phyloP scores from a whole-genome alignment of 805 yeast genomes.

The Kodamaea kaohsiungensis region DNA sequence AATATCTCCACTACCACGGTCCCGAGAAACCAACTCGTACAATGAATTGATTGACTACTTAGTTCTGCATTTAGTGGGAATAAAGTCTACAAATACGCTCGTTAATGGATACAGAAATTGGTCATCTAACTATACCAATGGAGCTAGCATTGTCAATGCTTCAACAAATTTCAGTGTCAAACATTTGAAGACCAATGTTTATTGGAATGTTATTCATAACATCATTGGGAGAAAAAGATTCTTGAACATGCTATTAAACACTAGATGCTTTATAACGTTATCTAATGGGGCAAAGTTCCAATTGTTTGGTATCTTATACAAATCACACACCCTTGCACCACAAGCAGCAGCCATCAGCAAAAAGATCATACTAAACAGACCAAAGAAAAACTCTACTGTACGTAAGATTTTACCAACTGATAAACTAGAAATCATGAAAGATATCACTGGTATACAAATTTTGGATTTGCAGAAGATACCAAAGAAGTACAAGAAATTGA shows the following conservation, averaged over 20 bases:
- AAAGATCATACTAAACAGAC: not conserved
- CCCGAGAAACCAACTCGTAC: constrained; percentile 10
- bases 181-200: constrained; percentile 36
- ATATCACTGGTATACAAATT: not conserved
- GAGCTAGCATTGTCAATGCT: constrained; percentile 26
- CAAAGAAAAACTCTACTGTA: not conserved
- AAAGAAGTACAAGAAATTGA: constrained; percentile 14
- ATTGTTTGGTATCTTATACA: constrained; percentile 25
- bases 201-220: constrained; percentile 45
- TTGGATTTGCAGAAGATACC: constrained; percentile 11
- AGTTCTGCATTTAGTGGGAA: constrained; percentile 29
- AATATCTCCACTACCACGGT: not conserved
- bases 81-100: constrained; percentile 38
- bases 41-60: constrained; percentile 43
- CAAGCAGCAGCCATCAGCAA: not conserved
- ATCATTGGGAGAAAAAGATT: constrained; percentile 43
- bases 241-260: constrained; percentile 37
- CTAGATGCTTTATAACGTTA: constrained; percentile 25
- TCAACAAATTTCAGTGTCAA: constrained; percentile 33
- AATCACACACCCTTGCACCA: not conserved
- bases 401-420: not conserved
- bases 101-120: constrained; percentile 45
- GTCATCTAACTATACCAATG: constrained; percentile 17
- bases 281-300: constrained; percentile 18
- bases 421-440: not conserved